phyloP scores from a whole-genome alignment of 108 stramenopile species.

The Pseudonitzschia multistriata region DNA sequence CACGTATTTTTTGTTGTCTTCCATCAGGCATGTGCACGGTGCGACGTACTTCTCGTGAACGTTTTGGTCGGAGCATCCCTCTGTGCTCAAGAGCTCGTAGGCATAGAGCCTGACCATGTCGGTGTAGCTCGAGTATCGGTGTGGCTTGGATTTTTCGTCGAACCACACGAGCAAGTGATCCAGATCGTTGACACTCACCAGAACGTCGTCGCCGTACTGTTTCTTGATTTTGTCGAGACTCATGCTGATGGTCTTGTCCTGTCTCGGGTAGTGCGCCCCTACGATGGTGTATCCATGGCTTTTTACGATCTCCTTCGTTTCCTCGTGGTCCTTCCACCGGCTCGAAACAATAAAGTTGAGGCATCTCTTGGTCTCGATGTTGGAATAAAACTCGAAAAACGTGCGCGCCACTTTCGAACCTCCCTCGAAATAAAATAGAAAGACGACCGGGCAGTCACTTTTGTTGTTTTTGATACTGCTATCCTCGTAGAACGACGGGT shows the following conservation, averaged over 20 bases:
- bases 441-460: neutral
- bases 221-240: neutral
- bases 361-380: neutral
- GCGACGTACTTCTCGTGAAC: constrained; percentile 12
- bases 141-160: neutral
- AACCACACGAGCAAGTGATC: constrained; percentile 17
- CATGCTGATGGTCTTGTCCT: constrained; percentile 11
- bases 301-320: neutral
- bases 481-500: neutral
- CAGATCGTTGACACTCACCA: constrained; percentile 11
- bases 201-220: neutral
- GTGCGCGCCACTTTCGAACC: neutral
- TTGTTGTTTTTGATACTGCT: neutral
- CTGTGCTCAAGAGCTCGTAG: constrained; percentile 1
- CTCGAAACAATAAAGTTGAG: constrained; percentile 1
- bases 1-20: neutral
- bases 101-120: neutral
- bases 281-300: neutral
- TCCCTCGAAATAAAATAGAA: constrained; percentile 5
- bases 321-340: neutral
- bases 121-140: constrained; percentile 8
- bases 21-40: constrained; percentile 11
- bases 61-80: neutral
- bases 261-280: neutral
- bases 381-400: neutral